Base-by-base conservation (phyloP, 2,329 filamentous ascomycete species). In the Dendrostoma leiphaemia region DNA sequence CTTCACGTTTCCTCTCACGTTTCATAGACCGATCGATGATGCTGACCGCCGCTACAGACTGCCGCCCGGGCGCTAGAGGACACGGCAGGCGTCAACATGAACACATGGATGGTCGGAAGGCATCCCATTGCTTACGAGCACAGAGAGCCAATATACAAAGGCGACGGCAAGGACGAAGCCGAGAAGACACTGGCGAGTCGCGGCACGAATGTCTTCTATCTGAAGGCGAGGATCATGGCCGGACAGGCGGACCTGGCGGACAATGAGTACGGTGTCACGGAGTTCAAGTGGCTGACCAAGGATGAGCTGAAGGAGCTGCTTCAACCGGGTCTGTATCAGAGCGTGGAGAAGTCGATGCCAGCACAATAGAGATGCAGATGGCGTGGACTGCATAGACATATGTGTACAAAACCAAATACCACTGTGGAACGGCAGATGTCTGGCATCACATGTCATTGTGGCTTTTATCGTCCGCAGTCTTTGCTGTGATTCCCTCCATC, bases 141-240 rank as follows among this genome's bases (percentile, higher is more conserved):
- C 61, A 75, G 75, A 58, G 74, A 83, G 59, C 79, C 79, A 62
- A 62, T 70, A 64, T 63, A 76, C 66, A 68, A 71, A 62, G 67
- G 71, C 62, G 73, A 79, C 66, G 69, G 69, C 43, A 65, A 68
- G 29, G 21, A 56, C 2, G 64, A 78, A 43, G 65, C 70, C 55
- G 63, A 69, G 61, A 73, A 79, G 53, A 24, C 17, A 24, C 34
- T 55, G 29, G 55, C 48, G 43, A 31, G 31, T 21, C 46, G 40
- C 41, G 91, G 90, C 51, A 82, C 88, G 66, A 97, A 96, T 80
- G 86, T 86, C 2, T 99, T 99, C 73, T 97, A 96, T 80, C 84
- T 97, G 78, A 97, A 97, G 79, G 90, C 85, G 48, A 84, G 94
- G 60, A 97, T 99, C 70, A 90, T 97, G 89, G 91, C 92, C 31